Conservation (phyloP, 768 basidiomycete species). For the Kwoniella mangroviensis region DNA sequence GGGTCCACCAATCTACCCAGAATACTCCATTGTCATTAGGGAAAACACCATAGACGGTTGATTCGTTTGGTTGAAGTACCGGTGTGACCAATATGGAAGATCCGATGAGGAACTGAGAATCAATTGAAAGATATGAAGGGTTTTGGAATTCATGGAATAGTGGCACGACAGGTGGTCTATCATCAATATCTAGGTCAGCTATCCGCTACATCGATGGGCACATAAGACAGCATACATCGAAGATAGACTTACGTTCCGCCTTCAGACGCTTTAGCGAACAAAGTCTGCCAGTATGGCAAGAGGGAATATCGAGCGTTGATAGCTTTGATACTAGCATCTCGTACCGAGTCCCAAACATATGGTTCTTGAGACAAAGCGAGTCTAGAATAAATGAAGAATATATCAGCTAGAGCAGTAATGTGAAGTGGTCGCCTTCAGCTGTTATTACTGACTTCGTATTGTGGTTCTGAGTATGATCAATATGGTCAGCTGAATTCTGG, state of each 20-base stretch:
- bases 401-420: no score
- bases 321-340: slow-evolving; percentile 71
- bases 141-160: slow-evolving; percentile 81
- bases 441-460: slow-evolving; percentile 37
- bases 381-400: neutral
- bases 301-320: slow-evolving; percentile 73
- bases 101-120: slow-evolving; percentile 72
- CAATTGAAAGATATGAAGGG: slow-evolving; percentile 60
- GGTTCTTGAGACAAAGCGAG: slow-evolving; percentile 66
- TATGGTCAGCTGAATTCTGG: slow-evolving; percentile 6
- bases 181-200: neutral
- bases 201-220: neutral
- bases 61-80: slow-evolving; percentile 70
- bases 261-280: slow-evolving; percentile 39
- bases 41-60: slow-evolving; percentile 66
- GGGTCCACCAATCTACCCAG: slow-evolving; percentile 47
- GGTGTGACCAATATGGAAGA: slow-evolving; percentile 75
- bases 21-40: slow-evolving; percentile 32
- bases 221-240: neutral
- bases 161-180: slow-evolving; percentile 68
- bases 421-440: no score
- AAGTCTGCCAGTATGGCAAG: slow-evolving; percentile 70
- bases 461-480: slow-evolving; percentile 63
- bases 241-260: slow-evolving; percentile 38
- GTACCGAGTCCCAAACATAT: slow-evolving; percentile 79